phyloP scores from a whole-genome alignment of 2,329 filamentous ascomycete species.

The Colletotrichum sp. region DNA sequence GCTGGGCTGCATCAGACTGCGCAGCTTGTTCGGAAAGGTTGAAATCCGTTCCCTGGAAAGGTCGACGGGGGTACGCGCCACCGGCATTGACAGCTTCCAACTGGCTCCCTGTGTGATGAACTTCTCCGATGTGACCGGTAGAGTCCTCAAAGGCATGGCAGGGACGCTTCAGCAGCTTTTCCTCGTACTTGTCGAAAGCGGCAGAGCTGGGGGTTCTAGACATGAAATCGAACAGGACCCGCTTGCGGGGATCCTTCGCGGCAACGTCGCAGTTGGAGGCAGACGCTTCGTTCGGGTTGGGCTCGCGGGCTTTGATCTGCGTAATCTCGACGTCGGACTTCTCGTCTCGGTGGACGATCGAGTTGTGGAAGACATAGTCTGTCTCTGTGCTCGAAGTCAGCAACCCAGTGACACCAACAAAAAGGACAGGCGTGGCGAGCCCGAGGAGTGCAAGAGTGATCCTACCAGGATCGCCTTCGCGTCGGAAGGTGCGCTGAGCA shows the following conservation, averaged over 20 bases:
- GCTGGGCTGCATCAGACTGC: background rate
- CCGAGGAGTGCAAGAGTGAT: background rate
- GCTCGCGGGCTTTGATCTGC: background rate
- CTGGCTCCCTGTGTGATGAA: background rate
- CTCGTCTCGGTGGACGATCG: background rate
- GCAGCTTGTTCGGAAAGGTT: background rate
- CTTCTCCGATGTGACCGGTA: background rate
- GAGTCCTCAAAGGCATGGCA: background rate
- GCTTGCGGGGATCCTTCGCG: background rate
- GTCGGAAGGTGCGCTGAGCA: background rate
- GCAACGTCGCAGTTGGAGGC: background rate
- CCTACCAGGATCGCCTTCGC: background rate
- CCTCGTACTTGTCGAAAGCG: background rate
- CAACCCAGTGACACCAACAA: background rate
- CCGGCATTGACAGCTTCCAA: background rate
- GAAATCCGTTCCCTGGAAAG: background rate
- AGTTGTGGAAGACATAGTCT: background rate
- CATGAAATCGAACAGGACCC: background rate
- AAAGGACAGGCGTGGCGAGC: background rate
- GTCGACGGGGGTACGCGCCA: background rate
- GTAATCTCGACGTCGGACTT: background rate
- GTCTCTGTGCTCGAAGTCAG: background rate
- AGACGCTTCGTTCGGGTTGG: background rate
- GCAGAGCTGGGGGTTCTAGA: background rate
- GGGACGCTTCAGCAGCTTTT: background rate